These are phyloP conservation scores for Lactarius evosmus DNA, from an alignment of 768 basidiomycete genomes.

Conservation along the genomic window DNA sequence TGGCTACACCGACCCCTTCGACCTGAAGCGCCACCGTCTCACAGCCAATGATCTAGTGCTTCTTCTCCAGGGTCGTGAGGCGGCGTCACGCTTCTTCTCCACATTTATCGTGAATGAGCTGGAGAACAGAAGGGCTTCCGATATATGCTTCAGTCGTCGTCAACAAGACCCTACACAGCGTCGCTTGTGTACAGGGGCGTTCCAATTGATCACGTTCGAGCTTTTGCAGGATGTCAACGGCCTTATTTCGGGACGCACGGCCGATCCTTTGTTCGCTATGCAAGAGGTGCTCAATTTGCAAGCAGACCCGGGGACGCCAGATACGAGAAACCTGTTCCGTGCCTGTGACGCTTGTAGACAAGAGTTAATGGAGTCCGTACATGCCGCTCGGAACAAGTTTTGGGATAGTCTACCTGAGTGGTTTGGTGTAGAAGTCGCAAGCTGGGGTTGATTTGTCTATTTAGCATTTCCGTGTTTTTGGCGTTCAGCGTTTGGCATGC, in stretches of 20 bases:
- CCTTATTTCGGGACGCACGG: conserved; percentile 21
- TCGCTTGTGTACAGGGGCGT: conserved; percentile 24
- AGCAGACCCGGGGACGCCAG: conserved; percentile 12
- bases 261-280: conserved; percentile 29
- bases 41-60: conserved; percentile 54
- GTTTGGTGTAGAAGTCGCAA: conserved; percentile 25
- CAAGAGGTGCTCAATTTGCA: conserved; percentile 24
- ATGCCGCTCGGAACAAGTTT: conserved; percentile 23
- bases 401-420: conserved; percentile 27
- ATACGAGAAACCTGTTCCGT: conserved; percentile 19
- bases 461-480: background rate
- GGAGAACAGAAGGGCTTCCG: conserved; percentile 57
- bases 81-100: conserved; percentile 68
- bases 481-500: no score
- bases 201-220: conserved; percentile 26
- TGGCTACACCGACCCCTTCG: conserved; percentile 44
- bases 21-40: conserved; percentile 40
- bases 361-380: conserved; percentile 21
- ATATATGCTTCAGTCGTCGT: conserved; percentile 27
- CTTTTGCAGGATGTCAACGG: conserved; percentile 28
- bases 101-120: conserved; percentile 74
- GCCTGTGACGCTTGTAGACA: conserved; percentile 25
- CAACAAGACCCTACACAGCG: conserved; percentile 13
- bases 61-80: conserved; percentile 67
- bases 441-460: conserved; percentile 20